Evolutionary conservation across 2,329 filamentous ascomycete genomes (phyloP).

Genomic region (Pseudogymnoascus sp.): DNA sequence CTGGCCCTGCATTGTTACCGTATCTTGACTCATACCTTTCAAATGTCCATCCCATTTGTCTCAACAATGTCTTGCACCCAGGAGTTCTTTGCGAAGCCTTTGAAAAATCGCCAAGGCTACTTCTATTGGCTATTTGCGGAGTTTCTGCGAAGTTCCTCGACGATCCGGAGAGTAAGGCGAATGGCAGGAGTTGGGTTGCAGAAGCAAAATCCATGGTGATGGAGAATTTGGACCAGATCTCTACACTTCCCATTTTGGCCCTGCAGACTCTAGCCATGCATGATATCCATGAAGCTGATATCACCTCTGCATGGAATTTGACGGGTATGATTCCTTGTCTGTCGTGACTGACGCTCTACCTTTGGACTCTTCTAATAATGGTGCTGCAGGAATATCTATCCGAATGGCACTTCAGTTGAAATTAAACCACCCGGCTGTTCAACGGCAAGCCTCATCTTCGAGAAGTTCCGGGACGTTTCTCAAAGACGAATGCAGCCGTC

Average conservation of each 20-base stretch:
- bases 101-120: not conserved
- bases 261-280: not conserved
- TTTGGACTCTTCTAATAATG: not conserved
- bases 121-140: constrained; percentile 3
- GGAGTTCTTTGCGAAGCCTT: constrained; percentile 8
- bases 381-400: constrained; percentile 7
- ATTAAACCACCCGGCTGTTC: not conserved
- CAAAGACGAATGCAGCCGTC: constrained; percentile 8
- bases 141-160: constrained; percentile 10
- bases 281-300: constrained; percentile 9
- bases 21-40: constrained; percentile 10
- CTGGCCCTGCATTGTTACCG: not conserved
- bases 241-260: constrained; percentile 4
- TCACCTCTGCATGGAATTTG: constrained; percentile 11
- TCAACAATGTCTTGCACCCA: constrained; percentile 9
- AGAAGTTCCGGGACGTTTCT: not conserved
- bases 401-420: constrained; percentile 11
- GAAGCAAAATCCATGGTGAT: constrained; percentile 7
- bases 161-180: not conserved
- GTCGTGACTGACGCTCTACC: not conserved
- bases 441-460: not conserved
- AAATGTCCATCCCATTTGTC: constrained; percentile 8
- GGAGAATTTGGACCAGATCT: not conserved
- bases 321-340: not conserved
- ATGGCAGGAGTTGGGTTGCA: constrained; percentile 4